phyloP scores from a whole-genome alignment of 2,329 filamentous ascomycete species.

The Daldinia sp. region DNA sequence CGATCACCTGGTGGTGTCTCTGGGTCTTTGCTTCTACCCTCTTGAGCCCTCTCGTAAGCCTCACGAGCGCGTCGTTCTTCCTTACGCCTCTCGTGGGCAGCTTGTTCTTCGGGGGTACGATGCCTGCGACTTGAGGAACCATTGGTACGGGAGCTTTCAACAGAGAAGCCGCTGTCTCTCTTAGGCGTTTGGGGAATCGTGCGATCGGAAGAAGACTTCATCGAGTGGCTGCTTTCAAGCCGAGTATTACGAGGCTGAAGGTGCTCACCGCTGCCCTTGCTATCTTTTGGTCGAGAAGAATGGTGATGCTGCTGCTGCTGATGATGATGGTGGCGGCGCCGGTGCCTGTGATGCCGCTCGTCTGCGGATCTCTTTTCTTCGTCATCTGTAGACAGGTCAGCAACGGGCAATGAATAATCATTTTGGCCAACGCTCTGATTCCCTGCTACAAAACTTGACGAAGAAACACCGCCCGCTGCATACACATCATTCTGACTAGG shows the following conservation, averaged over 20 bases:
- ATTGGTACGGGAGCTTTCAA: constrained; percentile 53
- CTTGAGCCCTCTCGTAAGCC: constrained; percentile 48
- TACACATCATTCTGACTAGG: constrained; percentile 40
- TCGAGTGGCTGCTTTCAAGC: constrained; percentile 41
- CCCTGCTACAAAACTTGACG: constrained; percentile 43
- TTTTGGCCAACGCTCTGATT: constrained; percentile 53
- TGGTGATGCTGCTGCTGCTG: constrained; percentile 45
- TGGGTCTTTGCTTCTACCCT: constrained; percentile 54
- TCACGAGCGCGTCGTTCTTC: constrained; percentile 59
- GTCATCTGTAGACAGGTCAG: constrained; percentile 69
- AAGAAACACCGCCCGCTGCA: constrained; percentile 45
- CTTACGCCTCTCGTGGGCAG: constrained; percentile 63
- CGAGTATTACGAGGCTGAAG: constrained; percentile 51
- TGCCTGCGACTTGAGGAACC: constrained; percentile 51
- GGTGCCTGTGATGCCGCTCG: constrained; percentile 43
- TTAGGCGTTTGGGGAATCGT: constrained; percentile 57
- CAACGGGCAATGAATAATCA: constrained; percentile 60
- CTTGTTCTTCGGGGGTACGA: constrained; percentile 63
- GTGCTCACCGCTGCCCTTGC: constrained; percentile 46
- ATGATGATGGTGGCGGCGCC: constrained; percentile 46
- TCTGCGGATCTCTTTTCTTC: constrained; percentile 56
- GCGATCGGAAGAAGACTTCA: constrained; percentile 48
- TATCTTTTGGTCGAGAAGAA: constrained; percentile 43
- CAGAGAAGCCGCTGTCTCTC: constrained; percentile 61
- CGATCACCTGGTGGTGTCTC: constrained; percentile 43